These are phyloP conservation scores for Tympanopsis confertula DNA, from an alignment of 2,329 filamentous ascomycete genomes.

Conservation along the genomic window DNA sequence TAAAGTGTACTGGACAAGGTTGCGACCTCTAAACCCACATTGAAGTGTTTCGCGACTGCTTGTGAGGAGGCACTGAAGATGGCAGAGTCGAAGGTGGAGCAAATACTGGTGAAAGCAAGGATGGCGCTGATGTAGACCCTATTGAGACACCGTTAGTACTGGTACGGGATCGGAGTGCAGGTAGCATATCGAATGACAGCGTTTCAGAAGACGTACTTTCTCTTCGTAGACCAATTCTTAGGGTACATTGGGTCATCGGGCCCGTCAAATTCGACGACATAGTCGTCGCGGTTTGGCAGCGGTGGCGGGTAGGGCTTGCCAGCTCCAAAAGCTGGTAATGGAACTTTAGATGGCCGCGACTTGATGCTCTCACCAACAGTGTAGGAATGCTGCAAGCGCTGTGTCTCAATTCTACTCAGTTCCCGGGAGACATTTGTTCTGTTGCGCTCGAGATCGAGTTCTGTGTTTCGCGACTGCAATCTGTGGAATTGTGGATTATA, in stretches of 20 bases:
- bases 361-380: conserved; percentile 30
- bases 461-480: neutral
- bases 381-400: conserved; percentile 32
- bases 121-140: conserved; percentile 32
- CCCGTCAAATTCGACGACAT: conserved; percentile 49
- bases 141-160: conserved; percentile 13
- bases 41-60: conserved; percentile 25
- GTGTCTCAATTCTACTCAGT: conserved; percentile 36
- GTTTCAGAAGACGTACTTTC: conserved; percentile 36
- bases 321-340: conserved; percentile 35
- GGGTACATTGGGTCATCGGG: conserved; percentile 51
- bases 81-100: conserved; percentile 34
- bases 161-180: neutral
- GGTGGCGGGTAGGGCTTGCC: conserved; percentile 40
- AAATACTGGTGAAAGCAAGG: conserved; percentile 37
- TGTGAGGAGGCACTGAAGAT: conserved; percentile 35
- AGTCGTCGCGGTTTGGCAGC: conserved; percentile 38
- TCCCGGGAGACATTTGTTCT: conserved; percentile 21
- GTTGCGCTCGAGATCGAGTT: conserved; percentile 32
- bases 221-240: conserved; percentile 50
- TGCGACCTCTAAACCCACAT: conserved; percentile 27
- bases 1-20: conserved; percentile 30
- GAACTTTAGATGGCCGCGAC: conserved; percentile 24
- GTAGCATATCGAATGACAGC: conserved; percentile 9
- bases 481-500: neutral